phyloP scores from a whole-genome alignment of 768 basidiomycete species.

The Trametes meyenii region DNA sequence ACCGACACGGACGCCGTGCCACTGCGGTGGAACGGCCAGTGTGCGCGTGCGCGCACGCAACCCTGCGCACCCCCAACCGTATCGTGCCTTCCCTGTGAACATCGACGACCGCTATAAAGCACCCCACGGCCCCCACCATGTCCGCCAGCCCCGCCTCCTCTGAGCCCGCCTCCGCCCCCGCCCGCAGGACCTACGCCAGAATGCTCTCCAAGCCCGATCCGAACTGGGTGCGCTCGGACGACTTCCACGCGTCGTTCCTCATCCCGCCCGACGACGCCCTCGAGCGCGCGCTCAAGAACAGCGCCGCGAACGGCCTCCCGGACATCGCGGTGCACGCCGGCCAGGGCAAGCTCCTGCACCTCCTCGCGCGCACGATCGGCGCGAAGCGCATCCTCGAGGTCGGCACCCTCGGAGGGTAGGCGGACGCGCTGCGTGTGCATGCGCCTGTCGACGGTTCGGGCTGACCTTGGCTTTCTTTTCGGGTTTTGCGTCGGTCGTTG shows the following conservation, averaged over 20 bases:
- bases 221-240: slow-evolving; percentile 55
- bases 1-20: slow-evolving; percentile 7
- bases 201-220: slow-evolving; percentile 23
- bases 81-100: slow-evolving; percentile 7
- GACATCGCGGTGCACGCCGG: slow-evolving; percentile 53
- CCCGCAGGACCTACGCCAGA: background rate
- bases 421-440: background rate
- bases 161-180: background rate
- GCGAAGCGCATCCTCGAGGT: slow-evolving; percentile 66
- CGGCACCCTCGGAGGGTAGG: slow-evolving; percentile 67
- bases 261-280: slow-evolving; percentile 46
- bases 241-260: slow-evolving; percentile 60
- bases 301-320: slow-evolving; percentile 48
- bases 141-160: slow-evolving; percentile 1
- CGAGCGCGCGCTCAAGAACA: slow-evolving; percentile 45
- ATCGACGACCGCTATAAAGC: slow-evolving; percentile 11
- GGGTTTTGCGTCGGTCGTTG: background rate
- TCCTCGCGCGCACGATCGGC: slow-evolving; percentile 51
- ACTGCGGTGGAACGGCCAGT: background rate
- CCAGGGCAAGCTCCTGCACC: slow-evolving; percentile 60
- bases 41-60: slow-evolving; percentile 8
- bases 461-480: too few relatives aligned
- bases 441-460: too few relatives aligned
- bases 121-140: slow-evolving; percentile 2
- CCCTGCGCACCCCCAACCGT: background rate